Evolutionary conservation across 2,329 filamentous ascomycete genomes (phyloP).

Genomic region (Alternaria sp.): DNA sequence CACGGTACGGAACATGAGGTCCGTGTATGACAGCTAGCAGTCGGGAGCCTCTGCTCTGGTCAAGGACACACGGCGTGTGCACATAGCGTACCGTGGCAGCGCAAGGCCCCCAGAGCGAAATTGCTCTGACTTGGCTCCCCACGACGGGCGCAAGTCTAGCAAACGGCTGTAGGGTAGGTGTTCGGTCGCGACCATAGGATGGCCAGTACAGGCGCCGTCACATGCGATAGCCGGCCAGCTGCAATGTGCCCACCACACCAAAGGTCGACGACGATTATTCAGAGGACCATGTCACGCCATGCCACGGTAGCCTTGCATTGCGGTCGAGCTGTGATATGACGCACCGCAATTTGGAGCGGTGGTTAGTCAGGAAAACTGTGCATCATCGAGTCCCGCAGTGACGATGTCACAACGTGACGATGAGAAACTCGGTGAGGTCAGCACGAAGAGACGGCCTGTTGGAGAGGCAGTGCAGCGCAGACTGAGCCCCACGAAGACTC

Average conservation of each 20-base stretch:
- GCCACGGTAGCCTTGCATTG: constrained; percentile 10
- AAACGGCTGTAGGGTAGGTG: constrained; percentile 13
- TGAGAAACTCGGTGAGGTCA: constrained; percentile 41
- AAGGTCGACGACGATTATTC: constrained; percentile 18
- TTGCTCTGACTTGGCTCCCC: constrained; percentile 18
- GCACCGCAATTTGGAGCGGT: constrained; percentile 19
- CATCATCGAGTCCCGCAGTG: constrained; percentile 17
- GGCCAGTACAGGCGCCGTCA: constrained; percentile 6
- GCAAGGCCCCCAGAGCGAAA: constrained; percentile 13
- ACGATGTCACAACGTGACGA: constrained; percentile 16
- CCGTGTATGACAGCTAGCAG: constrained; percentile 37
- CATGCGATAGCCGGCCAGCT: constrained; percentile 10
- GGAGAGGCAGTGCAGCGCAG: constrained; percentile 24
- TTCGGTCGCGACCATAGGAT: constrained; percentile 15
- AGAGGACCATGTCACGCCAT: constrained; percentile 10
- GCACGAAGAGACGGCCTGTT: constrained; percentile 29
- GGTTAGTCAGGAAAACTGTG: constrained; percentile 10
- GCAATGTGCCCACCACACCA: constrained; percentile 8
- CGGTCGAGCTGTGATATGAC: constrained; percentile 28
- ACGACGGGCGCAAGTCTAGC: constrained; percentile 10
- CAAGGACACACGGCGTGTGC: constrained; percentile 14
- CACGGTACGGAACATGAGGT: constrained; percentile 34
- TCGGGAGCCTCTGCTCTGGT: constrained; percentile 25
- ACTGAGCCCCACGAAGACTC: constrained; percentile 25
- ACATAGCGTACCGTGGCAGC: constrained; percentile 11